A percentile compares a stretch with the other conserved stretches of the same genome.
phyloP scores from a whole-genome alignment of 176 grass and related monocot species.

The Carex scoparia region DNA sequence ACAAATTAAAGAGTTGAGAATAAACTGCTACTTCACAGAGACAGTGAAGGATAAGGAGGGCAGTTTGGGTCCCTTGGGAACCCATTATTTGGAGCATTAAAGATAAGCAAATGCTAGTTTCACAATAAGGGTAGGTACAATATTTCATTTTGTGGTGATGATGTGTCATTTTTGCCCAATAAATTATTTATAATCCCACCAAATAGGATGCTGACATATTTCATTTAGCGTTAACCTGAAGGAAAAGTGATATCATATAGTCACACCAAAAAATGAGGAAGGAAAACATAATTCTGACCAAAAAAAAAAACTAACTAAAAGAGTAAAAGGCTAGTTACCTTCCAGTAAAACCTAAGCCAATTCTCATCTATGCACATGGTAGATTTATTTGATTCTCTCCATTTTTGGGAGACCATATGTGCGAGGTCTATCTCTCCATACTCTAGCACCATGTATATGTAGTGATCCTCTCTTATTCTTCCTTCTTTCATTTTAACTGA shows the following conservation, averaged over 20 bases:
- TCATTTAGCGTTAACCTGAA: background rate
- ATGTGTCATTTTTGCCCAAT: background rate
- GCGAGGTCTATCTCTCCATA: constrained; percentile 97
- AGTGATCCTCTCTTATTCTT: constrained; percentile 75
- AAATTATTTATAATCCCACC: background rate
- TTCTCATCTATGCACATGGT: constrained; percentile 77
- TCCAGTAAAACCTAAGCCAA: constrained; percentile 98
- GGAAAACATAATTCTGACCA: background rate
- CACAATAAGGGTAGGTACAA: background rate
- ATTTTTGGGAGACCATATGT: constrained; percentile 87
- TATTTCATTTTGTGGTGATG: background rate
- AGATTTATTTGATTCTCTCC: constrained; percentile 49
- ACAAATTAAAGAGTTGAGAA: background rate
- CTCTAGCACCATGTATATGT: constrained; percentile 95
- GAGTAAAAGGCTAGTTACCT: constrained; percentile 39
- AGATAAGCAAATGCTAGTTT: background rate
- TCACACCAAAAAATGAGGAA: background rate
- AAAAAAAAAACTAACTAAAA: background rate
- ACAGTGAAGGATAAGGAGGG: background rate
- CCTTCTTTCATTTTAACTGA: constrained; percentile 48
- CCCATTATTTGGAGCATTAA: background rate
- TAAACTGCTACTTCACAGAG: background rate
- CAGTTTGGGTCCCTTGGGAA: background rate
- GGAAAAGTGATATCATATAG: background rate
- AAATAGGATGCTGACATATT: background rate